Conservation (phyloP, 345 rosid species). For the Abelmoschus esculentus region DNA sequence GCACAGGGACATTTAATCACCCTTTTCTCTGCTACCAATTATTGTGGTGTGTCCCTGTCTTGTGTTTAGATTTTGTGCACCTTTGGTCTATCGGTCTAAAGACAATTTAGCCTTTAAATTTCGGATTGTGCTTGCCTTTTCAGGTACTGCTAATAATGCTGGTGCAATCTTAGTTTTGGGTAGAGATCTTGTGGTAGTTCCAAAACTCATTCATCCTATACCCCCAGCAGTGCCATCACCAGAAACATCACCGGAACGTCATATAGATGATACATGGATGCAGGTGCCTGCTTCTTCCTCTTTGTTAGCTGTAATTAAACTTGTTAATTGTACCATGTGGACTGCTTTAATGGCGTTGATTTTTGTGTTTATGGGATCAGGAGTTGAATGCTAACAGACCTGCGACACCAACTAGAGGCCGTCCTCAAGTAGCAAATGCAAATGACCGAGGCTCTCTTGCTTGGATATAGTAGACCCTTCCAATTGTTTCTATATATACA, state of each 20-base stretch:
- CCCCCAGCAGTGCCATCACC: slow-evolving; percentile 92
- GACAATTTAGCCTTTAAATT: neutral
- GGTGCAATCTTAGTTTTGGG: slow-evolving; percentile 98
- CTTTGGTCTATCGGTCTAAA: neutral
- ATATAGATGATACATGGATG: slow-evolving; percentile 96
- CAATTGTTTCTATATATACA: slow-evolving; percentile 11
- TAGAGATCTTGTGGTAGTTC: slow-evolving; percentile 97
- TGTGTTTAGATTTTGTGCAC: neutral
- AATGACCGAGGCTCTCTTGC: slow-evolving; percentile 89
- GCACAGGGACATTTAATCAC: slow-evolving; percentile 98
- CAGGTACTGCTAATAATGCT: slow-evolving; percentile 98
- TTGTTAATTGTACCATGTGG: neutral
- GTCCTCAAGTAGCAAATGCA: slow-evolving; percentile 70
- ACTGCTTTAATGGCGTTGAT: neutral
- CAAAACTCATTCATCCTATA: slow-evolving; percentile 89
- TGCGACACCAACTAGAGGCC: slow-evolving; percentile 94
- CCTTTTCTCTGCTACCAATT: slow-evolving; percentile 94
- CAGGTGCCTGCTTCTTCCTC: slow-evolving; percentile 47
- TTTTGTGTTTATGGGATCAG: slow-evolving; percentile 29
- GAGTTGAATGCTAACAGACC: slow-evolving; percentile 95
- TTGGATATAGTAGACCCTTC: slow-evolving; percentile 50
- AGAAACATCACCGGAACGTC: slow-evolving; percentile 76
- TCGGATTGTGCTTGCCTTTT: slow-evolving; percentile 7
- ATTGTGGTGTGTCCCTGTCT: slow-evolving; percentile 55
- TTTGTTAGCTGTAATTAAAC: neutral